Evolutionary conservation across 257 asterid genomes (phyloP).

Genomic region (Solanum chiquidenum): DNA sequence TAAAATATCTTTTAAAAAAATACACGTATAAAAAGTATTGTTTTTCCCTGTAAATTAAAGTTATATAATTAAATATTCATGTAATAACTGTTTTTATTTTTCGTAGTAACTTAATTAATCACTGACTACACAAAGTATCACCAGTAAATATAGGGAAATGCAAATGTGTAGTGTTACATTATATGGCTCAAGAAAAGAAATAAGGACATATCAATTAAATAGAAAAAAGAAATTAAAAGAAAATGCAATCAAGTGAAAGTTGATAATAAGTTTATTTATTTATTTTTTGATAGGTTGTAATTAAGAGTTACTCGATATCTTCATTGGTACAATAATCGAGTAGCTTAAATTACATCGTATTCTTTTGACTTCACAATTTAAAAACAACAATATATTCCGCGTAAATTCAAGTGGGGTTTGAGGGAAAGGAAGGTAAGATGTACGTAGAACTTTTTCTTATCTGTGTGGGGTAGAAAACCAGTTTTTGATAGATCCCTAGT

Average conservation of each 20-base stretch:
- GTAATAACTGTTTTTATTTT: background rate
- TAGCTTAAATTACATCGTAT: background rate
- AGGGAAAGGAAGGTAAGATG: background rate
- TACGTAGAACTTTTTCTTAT: background rate
- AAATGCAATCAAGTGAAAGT: background rate
- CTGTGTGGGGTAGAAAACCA: fast-evolving
- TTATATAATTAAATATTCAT: background rate
- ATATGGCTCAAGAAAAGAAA: background rate
- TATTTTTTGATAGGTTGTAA: background rate
- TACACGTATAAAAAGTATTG: background rate
- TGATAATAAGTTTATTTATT: background rate
- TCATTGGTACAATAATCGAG: background rate
- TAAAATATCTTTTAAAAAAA: background rate
- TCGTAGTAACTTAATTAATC: background rate
- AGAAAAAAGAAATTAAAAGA: background rate
- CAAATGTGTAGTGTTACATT: background rate
- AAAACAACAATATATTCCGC: background rate
- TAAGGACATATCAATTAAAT: background rate
- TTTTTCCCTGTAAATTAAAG: background rate
- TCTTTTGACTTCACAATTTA: background rate
- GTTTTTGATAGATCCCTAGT: fast-evolving
- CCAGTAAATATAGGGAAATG: background rate
- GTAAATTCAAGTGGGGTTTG: background rate
- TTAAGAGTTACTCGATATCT: background rate
- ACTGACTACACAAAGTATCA: background rate